Conservation (phyloP, 257 asterid genomes). For the Rauvolfia tetraphylla region DNA sequence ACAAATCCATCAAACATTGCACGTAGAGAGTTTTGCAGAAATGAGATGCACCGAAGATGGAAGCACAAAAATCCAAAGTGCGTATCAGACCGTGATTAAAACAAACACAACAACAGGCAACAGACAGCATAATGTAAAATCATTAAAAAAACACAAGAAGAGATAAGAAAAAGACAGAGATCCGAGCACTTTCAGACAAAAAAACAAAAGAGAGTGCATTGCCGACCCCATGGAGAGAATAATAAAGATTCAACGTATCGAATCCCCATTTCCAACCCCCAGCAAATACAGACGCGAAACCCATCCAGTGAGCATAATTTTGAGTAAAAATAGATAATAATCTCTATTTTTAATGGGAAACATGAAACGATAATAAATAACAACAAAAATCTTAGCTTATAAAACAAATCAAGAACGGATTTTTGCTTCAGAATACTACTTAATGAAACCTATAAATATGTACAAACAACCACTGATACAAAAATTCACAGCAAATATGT, state of each 20-base stretch:
- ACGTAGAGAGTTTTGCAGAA: not conserved
- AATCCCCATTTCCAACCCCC: not conserved
- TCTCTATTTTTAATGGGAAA: not conserved
- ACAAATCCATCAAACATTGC: constrained; percentile 5
- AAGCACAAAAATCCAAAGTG: not conserved
- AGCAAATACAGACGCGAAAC: not conserved
- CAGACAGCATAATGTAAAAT: not conserved
- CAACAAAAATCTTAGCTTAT: not conserved
- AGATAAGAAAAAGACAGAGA: not conserved
- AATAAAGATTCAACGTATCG: not conserved
- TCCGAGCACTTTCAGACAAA: not conserved
- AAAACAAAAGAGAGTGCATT: not conserved
- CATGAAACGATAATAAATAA: not conserved
- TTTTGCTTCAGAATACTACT: not conserved
- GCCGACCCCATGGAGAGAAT: not conserved
- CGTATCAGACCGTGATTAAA: not conserved
- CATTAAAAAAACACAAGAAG: not conserved
- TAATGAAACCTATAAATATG: not conserved
- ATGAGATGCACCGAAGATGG: constrained; percentile 1
- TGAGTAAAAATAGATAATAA: not conserved
- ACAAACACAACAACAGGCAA: not conserved
- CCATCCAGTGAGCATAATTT: not conserved
- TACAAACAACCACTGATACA: not conserved
- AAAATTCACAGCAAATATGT: not conserved
- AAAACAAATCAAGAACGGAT: not conserved